Percentiles rank a stretch among this genome's conserved stretches.
phyloP scores from a whole-genome alignment of 495 filamentous ascomycete species.

The Parmelia sp. region DNA sequence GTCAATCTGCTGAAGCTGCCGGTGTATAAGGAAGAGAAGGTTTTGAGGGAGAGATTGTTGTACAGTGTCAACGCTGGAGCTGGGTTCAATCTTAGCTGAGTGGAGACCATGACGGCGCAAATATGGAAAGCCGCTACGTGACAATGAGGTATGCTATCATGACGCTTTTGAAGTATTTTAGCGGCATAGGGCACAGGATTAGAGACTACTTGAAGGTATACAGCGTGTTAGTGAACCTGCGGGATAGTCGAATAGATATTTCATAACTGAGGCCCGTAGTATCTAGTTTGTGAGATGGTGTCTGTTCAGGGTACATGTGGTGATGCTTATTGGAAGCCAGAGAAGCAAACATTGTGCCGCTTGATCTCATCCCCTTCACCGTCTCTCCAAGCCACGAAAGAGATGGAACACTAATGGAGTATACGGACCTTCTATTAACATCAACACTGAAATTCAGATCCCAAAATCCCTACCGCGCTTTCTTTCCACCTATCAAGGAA shows the following conservation, averaged over 20 bases:
- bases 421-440: no score
- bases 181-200: constrained; percentile 11
- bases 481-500: no score
- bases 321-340: not conserved
- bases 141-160: not conserved
- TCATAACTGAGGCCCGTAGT: not conserved
- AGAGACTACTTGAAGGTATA: not conserved
- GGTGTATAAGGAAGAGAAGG: constrained; percentile 58
- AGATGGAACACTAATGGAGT: not conserved
- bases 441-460: no score
- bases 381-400: not conserved
- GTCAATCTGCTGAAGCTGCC: constrained; percentile 94
- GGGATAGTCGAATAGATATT: not conserved
- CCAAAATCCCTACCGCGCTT: no score
- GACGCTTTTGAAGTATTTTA: constrained; percentile 2
- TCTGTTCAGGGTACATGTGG: not conserved
- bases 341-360: not conserved
- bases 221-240: not conserved
- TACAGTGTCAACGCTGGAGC: constrained; percentile 90
- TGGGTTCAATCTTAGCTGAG: constrained; percentile 72
- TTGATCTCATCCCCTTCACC: not conserved
- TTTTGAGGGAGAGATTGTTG: constrained; percentile 69
- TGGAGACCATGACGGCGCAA: not conserved
- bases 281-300: not conserved
- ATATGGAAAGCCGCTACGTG: not conserved